Conservation (phyloP, 441 rosid genomes). For the Cnidoscolus chayamansa region DNA sequence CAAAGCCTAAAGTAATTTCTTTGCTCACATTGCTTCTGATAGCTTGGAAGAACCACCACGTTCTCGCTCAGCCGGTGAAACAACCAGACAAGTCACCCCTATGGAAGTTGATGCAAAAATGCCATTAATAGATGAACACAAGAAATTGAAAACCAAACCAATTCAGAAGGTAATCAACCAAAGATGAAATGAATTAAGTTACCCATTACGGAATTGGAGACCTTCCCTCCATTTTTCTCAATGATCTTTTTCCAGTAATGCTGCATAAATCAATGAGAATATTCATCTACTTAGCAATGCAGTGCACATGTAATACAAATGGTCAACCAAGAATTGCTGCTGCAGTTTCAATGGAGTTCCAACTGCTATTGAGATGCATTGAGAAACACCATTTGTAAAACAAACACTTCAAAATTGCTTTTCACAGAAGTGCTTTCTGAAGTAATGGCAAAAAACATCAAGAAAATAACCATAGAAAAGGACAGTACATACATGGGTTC, state of each 20-base stretch:
- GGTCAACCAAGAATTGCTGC: no score
- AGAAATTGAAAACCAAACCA: background rate
- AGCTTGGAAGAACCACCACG: conserved; percentile 64
- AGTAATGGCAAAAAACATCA: no score
- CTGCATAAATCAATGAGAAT: conserved; percentile 31
- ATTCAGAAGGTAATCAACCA: background rate
- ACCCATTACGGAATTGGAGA: conserved; percentile 53
- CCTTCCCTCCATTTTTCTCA: conserved; percentile 66
- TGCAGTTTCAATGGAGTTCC: no score
- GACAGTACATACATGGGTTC: conserved; percentile 51
- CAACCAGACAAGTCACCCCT: conserved; percentile 65
- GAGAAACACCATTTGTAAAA: no score
- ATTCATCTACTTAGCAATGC: background rate
- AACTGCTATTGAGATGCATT: no score
- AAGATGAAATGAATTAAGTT: conserved; percentile 1
- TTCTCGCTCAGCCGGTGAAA: conserved; percentile 55
- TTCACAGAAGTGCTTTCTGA: no score
- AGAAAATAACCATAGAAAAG: background rate
- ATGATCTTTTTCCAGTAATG: conserved; percentile 56
- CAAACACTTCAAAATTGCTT: no score
- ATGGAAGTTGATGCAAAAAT: background rate
- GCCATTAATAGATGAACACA: background rate
- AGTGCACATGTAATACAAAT: background rate
- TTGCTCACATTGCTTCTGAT: conserved; percentile 65
- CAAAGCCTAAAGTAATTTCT: background rate